Evolutionary conservation across 2,329 filamentous ascomycete species (phyloP).

Genomic region (Nemania serpens): DNA sequence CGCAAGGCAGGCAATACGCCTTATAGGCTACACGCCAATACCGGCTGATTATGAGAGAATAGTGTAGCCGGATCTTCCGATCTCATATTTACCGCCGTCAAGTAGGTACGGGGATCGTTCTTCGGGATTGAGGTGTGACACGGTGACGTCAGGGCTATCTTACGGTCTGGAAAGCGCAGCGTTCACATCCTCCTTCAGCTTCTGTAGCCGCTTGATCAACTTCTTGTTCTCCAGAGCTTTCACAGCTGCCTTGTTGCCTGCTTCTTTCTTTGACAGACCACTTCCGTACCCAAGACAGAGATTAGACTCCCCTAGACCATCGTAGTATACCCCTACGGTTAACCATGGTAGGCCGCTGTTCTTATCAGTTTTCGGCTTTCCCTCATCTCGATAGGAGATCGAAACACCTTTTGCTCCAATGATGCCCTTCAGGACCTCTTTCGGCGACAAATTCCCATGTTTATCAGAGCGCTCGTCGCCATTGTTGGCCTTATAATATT

Average conservation of each 20-base stretch:
- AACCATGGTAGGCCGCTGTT: constrained; percentile 60
- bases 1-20: too few species aligned
- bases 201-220: constrained; percentile 56
- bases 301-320: constrained; percentile 69
- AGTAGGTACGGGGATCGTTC: not conserved
- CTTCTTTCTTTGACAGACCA: constrained; percentile 70
- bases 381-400: constrained; percentile 65
- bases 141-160: not conserved
- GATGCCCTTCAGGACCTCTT: constrained; percentile 55
- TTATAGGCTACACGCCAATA: too few species aligned
- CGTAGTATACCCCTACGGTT: constrained; percentile 66
- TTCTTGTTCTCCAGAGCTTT: constrained; percentile 69
- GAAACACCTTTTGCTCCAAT: constrained; percentile 63
- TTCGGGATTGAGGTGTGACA: too few species aligned
- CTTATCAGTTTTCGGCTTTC: constrained; percentile 59
- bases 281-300: constrained; percentile 66
- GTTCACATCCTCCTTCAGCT: constrained; percentile 53
- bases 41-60: too few species aligned
- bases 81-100: not conserved
- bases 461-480: constrained; percentile 1
- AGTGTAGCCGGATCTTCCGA: too few species aligned
- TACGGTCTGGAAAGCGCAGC: constrained; percentile 23
- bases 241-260: constrained; percentile 68
- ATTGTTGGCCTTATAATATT: constrained; percentile 28
- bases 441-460: constrained; percentile 44